Base-by-base conservation (phyloP, 495 filamentous ascomycete genomes). In the Cairneyella variabilis region DNA sequence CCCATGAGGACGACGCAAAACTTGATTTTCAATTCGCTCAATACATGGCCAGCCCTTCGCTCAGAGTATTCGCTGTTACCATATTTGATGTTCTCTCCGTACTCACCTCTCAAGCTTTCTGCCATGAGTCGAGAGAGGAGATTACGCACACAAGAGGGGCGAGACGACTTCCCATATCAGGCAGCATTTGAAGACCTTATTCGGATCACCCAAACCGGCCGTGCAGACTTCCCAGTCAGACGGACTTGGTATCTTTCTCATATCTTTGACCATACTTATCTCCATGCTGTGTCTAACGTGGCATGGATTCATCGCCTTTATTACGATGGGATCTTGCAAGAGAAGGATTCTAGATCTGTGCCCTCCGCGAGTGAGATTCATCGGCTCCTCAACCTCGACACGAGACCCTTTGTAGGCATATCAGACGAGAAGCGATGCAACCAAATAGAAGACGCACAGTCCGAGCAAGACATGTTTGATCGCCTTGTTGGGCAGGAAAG, bases 181-280 rank as follows among this genome's bases (percentile, higher is more conserved):
- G 50, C 39, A n/a, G 69, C 69, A 6, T 70, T 70, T 43, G 66
- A 67, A 34, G 68, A 71, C 54, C 51, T 71, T 23, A 48, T 71
- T 17, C 17, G 11, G 30, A 66, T 61, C 3, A 32, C 52, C n/a
- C 58, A 50, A 25, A 39, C 42, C 25, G 30, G 42, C 1, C 27
- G 12, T 9, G 2, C 45, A 26, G 11, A 23, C 2, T 11, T 30
- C 4, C 38, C 17, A 25, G n/a, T n/a, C n/a, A 37, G 11, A 21
- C 27, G 18, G 41, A 39, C 7, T 2, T 26, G n/a, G 16, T 45
- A 16, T 11, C 8, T 45, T 22, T 10, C n/a, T 46, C 26, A 23
- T 3, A 20, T 20, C 6, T 43, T 9, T 14, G 17, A 25, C 21
- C 4, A 5, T 22, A 34, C 7, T 8, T 23, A 6, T 11, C 6